Base-by-base conservation (phyloP, 2,329 filamentous ascomycete genomes). In the Botrytis paeoniae region DNA sequence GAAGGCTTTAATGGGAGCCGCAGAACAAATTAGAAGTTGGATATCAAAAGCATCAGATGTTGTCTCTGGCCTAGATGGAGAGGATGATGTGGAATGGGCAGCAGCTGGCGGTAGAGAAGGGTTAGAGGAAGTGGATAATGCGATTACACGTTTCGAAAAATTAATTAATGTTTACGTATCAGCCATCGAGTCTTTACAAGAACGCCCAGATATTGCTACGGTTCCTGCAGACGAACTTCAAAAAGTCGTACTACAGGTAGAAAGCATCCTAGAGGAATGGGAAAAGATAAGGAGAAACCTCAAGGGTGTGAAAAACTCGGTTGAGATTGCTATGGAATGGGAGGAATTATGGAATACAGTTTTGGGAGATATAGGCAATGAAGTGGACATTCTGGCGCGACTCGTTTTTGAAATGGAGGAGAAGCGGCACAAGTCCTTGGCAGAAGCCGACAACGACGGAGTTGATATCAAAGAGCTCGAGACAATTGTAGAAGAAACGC, bases 301-400 rank as follows among this genome's bases (percentile, higher is more conserved):
- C 69, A 92, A 92, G 75, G 91, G 84, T 39, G 92, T 97, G 72
- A 97, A 97, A 81, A 89, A 89, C 65, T 95, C 98, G 80, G 95
- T 99, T 29, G 96, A 98, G 82, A 90, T 97, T 73, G 96, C 96
- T 64, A 97, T 98, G 94, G 96, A 99, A 80, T 99, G 95, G 95
- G 95, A 98, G 82, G 95, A 98, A 83, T 86, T 99, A 51, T 98
- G 96, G 95, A 94, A 94, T 78, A 93, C 89, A 76, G 95, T 98
- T 4, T 85, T 99, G 4, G 95, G 95, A 62, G 95, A 98, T 81
- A 97, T 98, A 75, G 93, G 95, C 70, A 90, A 91, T 75, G 96
- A 99, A 83, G 91, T 94, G 80, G 93, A 96, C 76, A 91, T 92
- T 62, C 86, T 97, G 25, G 89, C 89, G 79, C 88, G 92, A 57